phyloP scores from a whole-genome alignment of 331 rosid genomes.

The Pyrus hybrid region DNA sequence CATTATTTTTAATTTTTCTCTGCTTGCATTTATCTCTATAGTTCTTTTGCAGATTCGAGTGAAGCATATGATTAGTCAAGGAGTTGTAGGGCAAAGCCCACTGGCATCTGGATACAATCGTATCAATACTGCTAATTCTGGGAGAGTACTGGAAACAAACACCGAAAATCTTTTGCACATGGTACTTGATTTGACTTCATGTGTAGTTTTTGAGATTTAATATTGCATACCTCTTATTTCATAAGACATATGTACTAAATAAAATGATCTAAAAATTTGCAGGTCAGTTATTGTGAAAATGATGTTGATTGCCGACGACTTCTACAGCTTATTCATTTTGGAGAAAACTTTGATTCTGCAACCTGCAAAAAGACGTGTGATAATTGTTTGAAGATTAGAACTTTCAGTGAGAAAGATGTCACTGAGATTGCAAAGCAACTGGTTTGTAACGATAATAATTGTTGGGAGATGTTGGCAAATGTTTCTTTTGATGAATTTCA shows the following conservation, averaged over 20 bases:
- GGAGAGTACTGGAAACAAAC: constrained; percentile 81
- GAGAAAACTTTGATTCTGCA: constrained; percentile 79
- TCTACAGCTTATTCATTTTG: constrained; percentile 87
- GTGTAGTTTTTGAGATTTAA: not conserved
- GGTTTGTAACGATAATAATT: constrained; percentile 42
- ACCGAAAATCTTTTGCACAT: constrained; percentile 82
- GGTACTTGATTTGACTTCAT: constrained; percentile 36
- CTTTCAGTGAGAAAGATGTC: constrained; percentile 76
- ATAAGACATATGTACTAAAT: constrained; percentile 1
- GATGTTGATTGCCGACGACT: constrained; percentile 83
- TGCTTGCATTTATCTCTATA: constrained; percentile 3
- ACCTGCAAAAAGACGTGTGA: constrained; percentile 93
- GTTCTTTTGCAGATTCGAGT: constrained; percentile 61
- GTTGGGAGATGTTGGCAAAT: not conserved
- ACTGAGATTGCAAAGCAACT: constrained; percentile 78
- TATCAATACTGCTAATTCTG: constrained; percentile 47
- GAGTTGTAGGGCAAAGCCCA: constrained; percentile 58
- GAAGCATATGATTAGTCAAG: constrained; percentile 86
- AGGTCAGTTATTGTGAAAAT: constrained; percentile 93
- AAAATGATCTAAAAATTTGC: constrained; percentile 24
- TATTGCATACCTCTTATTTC: not conserved
- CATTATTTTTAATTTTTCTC: constrained; percentile 2
- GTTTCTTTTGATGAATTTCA: not conserved
- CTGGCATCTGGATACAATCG: constrained; percentile 54
- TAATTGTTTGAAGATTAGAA: constrained; percentile 67